A percentile compares a stretch with the other conserved stretches of the same genome.
These are phyloP conservation scores for Bolboschoenoplectus hybrid DNA, from an alignment of 202 grass and related monocot genomes.

Conservation along the genomic window DNA sequence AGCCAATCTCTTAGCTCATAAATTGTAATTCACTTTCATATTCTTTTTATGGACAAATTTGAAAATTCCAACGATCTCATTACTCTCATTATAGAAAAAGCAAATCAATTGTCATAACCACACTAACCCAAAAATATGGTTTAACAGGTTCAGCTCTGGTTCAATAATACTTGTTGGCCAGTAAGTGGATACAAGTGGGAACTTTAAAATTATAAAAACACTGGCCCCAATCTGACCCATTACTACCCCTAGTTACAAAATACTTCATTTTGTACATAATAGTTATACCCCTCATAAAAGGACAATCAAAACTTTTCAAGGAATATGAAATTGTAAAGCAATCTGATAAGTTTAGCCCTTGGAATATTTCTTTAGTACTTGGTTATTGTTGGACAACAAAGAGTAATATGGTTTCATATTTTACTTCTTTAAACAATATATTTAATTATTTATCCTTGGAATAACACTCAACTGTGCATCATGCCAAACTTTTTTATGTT, in stretches of 20 bases:
- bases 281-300: not conserved
- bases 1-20: constrained; percentile 9
- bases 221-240: not conserved
- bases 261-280: not conserved
- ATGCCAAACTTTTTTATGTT: not conserved
- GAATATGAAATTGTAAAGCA: not conserved
- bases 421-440: not conserved
- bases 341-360: not conserved
- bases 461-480: not conserved
- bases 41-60: not conserved
- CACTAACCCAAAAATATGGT: not conserved
- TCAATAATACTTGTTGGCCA: not conserved
- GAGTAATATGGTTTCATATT: not conserved
- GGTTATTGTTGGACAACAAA: not conserved
- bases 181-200: not conserved
- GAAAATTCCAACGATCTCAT: not conserved
- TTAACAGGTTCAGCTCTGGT: not conserved
- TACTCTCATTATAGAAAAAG: constrained; percentile 9
- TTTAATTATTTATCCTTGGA: not conserved
- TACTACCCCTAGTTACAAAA: not conserved
- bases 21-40: not conserved
- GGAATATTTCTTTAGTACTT: not conserved
- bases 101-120: not conserved
- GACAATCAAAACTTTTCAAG: not conserved
- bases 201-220: not conserved